A percentile compares a stretch with the other conserved stretches of the same genome.
Evolutionary conservation across 2,329 filamentous ascomycete genomes (phyloP).

Genomic region (Xylaria digitata): DNA sequence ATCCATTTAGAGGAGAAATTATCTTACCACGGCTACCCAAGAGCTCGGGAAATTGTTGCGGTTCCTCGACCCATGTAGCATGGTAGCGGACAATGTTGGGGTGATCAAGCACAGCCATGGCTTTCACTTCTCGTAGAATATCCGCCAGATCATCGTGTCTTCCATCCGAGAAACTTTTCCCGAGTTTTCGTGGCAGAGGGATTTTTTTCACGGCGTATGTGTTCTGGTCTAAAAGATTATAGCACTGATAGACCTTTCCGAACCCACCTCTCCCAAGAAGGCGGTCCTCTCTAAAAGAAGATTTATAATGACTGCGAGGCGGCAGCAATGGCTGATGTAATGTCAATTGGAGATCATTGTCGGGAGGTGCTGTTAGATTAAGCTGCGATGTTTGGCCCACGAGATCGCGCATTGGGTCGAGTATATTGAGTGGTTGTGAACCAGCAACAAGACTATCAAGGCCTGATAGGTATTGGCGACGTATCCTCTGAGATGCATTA

Average conservation of each 20-base stretch:
- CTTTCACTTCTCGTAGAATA: constrained; percentile 49
- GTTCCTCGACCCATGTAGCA: constrained; percentile 50
- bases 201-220: constrained; percentile 52
- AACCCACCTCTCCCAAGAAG: constrained; percentile 51
- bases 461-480: constrained; percentile 47
- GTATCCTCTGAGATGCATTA: constrained; percentile 37
- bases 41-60: constrained; percentile 35
- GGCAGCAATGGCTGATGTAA: constrained; percentile 31
- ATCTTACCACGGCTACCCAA: constrained; percentile 28
- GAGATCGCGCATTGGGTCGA: constrained; percentile 44
- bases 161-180: constrained; percentile 46
- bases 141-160: constrained; percentile 47
- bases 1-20: background rate
- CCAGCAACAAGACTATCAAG: constrained; percentile 45
- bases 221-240: constrained; percentile 47
- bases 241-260: constrained; percentile 50
- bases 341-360: constrained; percentile 43
- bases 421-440: constrained; percentile 35
- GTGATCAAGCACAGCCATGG: constrained; percentile 49
- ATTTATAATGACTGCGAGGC: constrained; percentile 46
- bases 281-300: constrained; percentile 46
- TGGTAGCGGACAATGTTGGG: constrained; percentile 51
- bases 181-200: constrained; percentile 45
- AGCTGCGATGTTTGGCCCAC: constrained; percentile 42
- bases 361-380: constrained; percentile 40